Base-by-base conservation (phyloP, 1,284 basidiomycete species). In the Lignosus rhinocerotis region DNA sequence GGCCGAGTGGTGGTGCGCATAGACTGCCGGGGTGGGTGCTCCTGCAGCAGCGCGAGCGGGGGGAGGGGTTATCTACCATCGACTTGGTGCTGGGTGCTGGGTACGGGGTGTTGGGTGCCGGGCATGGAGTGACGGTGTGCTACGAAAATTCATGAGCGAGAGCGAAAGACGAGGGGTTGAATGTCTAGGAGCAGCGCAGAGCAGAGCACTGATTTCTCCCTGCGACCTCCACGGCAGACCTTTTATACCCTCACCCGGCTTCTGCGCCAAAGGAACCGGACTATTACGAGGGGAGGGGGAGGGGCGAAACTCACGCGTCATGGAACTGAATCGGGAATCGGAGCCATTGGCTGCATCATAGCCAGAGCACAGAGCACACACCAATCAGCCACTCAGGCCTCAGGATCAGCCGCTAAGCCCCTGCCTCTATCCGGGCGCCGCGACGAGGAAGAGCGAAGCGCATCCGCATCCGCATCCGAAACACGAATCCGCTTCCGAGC, bases 1-100 rank as follows among this genome's bases (percentile, higher is more conserved):
- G n/a, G 50, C 14, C 50, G 50, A 42, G 50, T 39, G 38, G 50
- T 51, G 50, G 50, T 42, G 50, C 50, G 39, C 50, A 31, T 39
- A n/a, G 50, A 51, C 50, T 51, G 25, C 50, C 50, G 50, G 50
- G 50, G 50, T 42, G 50, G 9, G 10, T 51, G 50, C 12, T 30
- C 39, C 50, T 51, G 50, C 50, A 41, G 19, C 50, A 42, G 38
- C 30, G 16, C 34, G 34, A 31, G 14, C 50, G 19, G 12, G 33
- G 32, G n/a, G 31, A 19, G 47, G 17, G 8, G 32, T 10, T 30
- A 33, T 33, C n/a, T 11, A 19, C 9, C 11, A 19, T 9, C 30
- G 33, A n/a, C 14, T 5, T 6, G 32, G n/a, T 14, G 17, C n/a
- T 44, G 42, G 14, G 9, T 11, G 42, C 6, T 11, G 42, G 19